Evolutionary conservation across 108 stramenopile species (phyloP).

Genomic region (Cyclotella sp.): DNA sequence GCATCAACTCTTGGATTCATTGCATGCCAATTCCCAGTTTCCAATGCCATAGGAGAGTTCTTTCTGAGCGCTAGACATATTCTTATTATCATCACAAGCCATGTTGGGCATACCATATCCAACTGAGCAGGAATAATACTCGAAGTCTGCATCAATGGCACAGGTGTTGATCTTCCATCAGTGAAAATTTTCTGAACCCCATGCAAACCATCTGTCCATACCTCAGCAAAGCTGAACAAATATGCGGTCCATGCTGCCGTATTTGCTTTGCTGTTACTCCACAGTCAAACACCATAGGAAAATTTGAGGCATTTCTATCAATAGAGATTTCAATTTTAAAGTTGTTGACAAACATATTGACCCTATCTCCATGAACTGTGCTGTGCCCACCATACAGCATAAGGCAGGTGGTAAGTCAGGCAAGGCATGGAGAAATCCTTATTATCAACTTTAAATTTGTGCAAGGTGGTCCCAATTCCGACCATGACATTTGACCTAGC

Average conservation of each 20-base stretch:
- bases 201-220: neutral
- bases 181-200: neutral
- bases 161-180: no score
- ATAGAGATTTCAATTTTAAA: neutral
- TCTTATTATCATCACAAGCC: constrained; percentile 27
- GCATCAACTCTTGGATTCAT: no score
- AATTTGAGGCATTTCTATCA: neutral
- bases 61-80: constrained; percentile 40
- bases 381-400: no score
- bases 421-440: constrained; percentile 1
- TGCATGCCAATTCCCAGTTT: no score
- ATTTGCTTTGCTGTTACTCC: neutral
- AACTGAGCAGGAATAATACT: neutral
- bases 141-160: neutral
- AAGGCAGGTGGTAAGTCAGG: constrained; percentile 12
- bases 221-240: neutral
- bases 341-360: neutral
- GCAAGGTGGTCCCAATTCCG: no score
- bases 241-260: neutral
- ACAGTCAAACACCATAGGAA: constrained; percentile 3
- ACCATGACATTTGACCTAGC: neutral
- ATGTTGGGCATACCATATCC: neutral
- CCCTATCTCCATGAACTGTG: neutral
- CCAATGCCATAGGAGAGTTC: no score
- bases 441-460: no score